Conservation (phyloP, 2,329 filamentous ascomycete species). For the Hypoxylon sp. region DNA sequence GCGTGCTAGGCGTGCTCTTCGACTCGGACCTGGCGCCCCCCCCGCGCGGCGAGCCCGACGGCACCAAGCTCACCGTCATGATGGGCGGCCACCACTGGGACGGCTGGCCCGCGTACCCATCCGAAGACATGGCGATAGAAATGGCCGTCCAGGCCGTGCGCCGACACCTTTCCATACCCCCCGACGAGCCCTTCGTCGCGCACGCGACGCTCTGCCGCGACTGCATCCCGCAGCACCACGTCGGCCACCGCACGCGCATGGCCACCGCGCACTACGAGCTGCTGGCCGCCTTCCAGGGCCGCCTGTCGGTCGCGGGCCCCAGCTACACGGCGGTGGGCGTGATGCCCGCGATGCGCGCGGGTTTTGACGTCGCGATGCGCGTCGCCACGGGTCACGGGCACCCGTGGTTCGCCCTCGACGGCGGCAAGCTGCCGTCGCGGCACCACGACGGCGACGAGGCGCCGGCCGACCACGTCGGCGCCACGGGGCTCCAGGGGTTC, state of each 20-base stretch:
- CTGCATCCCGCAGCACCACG: constrained; percentile 90
- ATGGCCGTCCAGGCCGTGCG: constrained; percentile 78
- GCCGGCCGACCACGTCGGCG: constrained; percentile 45
- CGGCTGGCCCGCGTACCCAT: constrained; percentile 67
- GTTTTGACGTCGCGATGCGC: constrained; percentile 57
- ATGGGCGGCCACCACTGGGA: constrained; percentile 95
- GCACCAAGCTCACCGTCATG: constrained; percentile 94
- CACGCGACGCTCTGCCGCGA: constrained; percentile 70
- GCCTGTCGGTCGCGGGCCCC: constrained; percentile 72
- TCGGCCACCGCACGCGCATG: constrained; percentile 79
- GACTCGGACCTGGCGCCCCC: constrained; percentile 72
- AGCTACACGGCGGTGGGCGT: constrained; percentile 66
- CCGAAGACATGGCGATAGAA: constrained; percentile 71
- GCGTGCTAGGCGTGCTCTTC: constrained; percentile 91
- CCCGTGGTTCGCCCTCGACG: constrained; percentile 42
- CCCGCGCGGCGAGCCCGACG: constrained; percentile 54
- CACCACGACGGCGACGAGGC: too few relatives aligned
- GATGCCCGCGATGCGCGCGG: constrained; percentile 64
- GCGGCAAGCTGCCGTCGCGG: too few relatives aligned
- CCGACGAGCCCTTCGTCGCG: constrained; percentile 68
- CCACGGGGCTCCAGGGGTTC: constrained; percentile 45
- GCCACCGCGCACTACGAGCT: constrained; percentile 67
- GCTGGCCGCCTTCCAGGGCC: constrained; percentile 66
- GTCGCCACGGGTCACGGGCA: constrained; percentile 47
- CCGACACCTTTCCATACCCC: constrained; percentile 78